Base-by-base conservation (phyloP, 805 yeast genomes). In the Yamadazyma philogaea region DNA sequence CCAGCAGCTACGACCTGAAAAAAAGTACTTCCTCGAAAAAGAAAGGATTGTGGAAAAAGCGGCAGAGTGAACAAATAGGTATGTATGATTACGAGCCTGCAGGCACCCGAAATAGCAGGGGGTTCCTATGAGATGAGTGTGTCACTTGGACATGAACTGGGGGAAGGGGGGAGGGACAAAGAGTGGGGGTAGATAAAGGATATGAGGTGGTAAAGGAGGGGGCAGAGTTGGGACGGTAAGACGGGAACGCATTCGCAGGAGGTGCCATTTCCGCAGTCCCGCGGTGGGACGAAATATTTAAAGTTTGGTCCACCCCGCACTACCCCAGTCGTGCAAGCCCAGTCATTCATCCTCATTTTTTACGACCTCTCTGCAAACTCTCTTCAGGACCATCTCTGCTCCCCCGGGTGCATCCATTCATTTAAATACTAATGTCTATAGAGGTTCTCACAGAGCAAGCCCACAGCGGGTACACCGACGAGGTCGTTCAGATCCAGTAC, bases 401-500 rank as follows among this genome's bases (percentile, higher is more conserved):
- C 28, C 28, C 28, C 28, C 28, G 28, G 28, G 28, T 24, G 28
- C 28, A 24, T 24, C 28, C 28, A 7, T 24, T 24, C 28, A 30
- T 30, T 15, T n/a, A 16, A 22, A 30, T 36, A 37, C 45, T 42
- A 42, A 38, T 34, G 40, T 33, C 31, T 39, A 61, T 67, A 63
- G 76, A 70, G 52, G 62, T 70, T 37, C 63, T 80, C 30, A 74
- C 79, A 39, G 89, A 84, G 59, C 77, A 74, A 42, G 93, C 82
- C 45, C 78, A 76, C 52, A 84, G 84, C 53, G 90, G 91, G 32
- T 81, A 75, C 56, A 78, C 83, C 7, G 88, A 85, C 42, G 80
- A 79, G 48, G 55, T 70, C 22, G 70, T 72, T 39, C 75, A 78
- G 39, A 77, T 91, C 43, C 79, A 82, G 37, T 88, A 87, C 66